Evolutionary conservation across 768 basidiomycete species (phyloP), one percentile per base, ranked within the genome.

Genomic region (Panus rudis): DNA sequence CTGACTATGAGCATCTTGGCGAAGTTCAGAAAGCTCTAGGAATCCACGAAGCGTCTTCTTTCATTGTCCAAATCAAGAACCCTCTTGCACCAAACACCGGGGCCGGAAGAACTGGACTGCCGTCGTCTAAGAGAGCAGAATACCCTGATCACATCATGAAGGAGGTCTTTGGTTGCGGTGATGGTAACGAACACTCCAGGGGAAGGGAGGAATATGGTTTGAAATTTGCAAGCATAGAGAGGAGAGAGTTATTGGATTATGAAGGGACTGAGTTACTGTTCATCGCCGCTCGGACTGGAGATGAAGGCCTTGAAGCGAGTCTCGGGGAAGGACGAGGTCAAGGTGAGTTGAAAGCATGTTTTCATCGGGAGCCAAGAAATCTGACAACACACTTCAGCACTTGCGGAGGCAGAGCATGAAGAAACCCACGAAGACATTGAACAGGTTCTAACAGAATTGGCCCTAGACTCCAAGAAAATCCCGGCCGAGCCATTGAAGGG

Each of bases 41-140:
- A 3, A 76, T 84, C 43, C 59, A 68, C 39, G 59, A 61, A 1
- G 71, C 73, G 0, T 75, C 73, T 0, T 73, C 73, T 0, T 82
- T 80, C 49, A 62, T 77, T 13, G 28, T 82, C 4, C 78, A 81
- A 48, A 73, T 81, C 37, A 81, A 79, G 62, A 80, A 81, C 47
- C 78, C 78, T 1, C 61, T 72, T 0, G 73, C 73, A 10, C 67
- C 73, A 0, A 58, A 61, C 2, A 63, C 63, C 3, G 67, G 56
- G 1, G 63, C 64, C 0, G 52, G 45, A 21, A 53, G 52, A 2
- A 50, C 59, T 19, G 60, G 56, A 8, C 38, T 61, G 20, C 48
- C 62, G 11, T 43, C 54, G 16, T 51, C 50, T 20, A 68, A 66
- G 42, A 60, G 66, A 4, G 68, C 69, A 3, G 57, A 68, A 8